Percentiles rank a stretch among this genome's conserved stretches.
These are phyloP conservation scores for Umbelopsis sp. DNA, from an alignment of 371 early-diverging fungal species.

Conservation along the genomic window DNA sequence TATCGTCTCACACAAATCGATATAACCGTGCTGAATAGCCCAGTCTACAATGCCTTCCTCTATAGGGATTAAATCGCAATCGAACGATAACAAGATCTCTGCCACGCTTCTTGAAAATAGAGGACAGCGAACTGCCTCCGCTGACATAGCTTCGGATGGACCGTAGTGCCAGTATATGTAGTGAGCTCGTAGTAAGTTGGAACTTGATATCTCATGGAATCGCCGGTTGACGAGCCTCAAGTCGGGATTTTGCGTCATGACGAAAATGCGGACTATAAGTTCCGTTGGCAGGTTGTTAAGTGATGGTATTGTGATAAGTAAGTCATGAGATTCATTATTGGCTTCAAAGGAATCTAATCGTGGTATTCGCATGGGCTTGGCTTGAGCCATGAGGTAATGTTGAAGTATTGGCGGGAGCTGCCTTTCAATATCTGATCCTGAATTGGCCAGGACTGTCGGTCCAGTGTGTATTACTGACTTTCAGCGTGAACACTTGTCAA, in stretches of 20 bases:
- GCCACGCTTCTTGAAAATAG: constrained; percentile 32
- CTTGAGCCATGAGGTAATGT: constrained; percentile 6
- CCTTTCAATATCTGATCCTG: neutral
- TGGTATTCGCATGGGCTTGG: neutral
- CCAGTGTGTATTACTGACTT: no score
- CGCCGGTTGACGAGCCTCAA: constrained; percentile 23
- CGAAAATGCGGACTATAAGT: constrained; percentile 37
- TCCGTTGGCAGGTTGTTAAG: constrained; percentile 32
- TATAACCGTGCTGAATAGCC: constrained; percentile 28
- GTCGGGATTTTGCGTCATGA: constrained; percentile 40
- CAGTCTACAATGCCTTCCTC: constrained; percentile 35
- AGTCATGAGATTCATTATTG: neutral
- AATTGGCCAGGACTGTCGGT: neutral
- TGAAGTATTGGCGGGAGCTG: neutral
- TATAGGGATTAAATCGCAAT: constrained; percentile 33
- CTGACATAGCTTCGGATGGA: constrained; percentile 29
- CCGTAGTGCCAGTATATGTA: constrained; percentile 44
- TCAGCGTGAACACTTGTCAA: no score
- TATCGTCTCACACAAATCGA: constrained; percentile 23
- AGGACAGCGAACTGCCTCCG: constrained; percentile 28
- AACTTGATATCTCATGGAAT: constrained; percentile 34
- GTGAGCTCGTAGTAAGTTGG: constrained; percentile 29
- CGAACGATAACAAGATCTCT: constrained; percentile 28
- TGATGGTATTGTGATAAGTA: neutral
- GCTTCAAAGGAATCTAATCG: constrained; percentile 13